Conservation (phyloP, 176 grass and related monocot species). For the Typha latifolia region DNA sequence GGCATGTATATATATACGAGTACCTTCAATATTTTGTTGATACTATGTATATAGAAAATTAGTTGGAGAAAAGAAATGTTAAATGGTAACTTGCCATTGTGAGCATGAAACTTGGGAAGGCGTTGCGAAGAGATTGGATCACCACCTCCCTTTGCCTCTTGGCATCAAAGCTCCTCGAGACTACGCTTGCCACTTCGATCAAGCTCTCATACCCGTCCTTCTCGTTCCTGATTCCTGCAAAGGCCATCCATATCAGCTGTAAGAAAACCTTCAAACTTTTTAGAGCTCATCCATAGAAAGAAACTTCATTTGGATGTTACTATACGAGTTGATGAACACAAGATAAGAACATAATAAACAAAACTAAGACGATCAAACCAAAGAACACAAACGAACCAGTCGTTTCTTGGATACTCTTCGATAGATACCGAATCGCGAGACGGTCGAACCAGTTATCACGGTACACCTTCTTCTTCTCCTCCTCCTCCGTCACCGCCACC, state of each 20-base stretch:
- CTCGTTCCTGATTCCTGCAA: conserved; percentile 43
- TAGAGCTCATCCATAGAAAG: not conserved
- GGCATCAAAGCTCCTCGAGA: conserved; percentile 37
- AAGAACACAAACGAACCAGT: conserved; percentile 27
- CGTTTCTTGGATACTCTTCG: conserved; percentile 49
- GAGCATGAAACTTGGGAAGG: conserved; percentile 53
- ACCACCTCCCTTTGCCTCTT: conserved; percentile 45
- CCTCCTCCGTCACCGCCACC: not conserved
- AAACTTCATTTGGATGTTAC: not conserved
- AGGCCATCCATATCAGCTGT: not conserved
- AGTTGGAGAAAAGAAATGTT: not conserved
- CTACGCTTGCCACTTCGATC: conserved; percentile 41
- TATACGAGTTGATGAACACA: not conserved
- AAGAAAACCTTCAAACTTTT: not conserved
- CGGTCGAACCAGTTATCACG: conserved; percentile 79
- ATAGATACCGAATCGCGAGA: conserved; percentile 70
- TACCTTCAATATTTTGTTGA: not conserved
- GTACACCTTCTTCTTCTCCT: conserved; percentile 24
- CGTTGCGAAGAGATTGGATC: conserved; percentile 43
- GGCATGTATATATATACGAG: not conserved
- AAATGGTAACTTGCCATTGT: conserved; percentile 46
- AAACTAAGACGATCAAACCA: not conserved
- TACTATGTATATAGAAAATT: not conserved
- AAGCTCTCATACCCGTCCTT: conserved; percentile 78
- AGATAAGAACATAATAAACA: not conserved